Conservation (phyloP, 352 stramenopile genomes). For the Aphanomyces invadans region DNA sequence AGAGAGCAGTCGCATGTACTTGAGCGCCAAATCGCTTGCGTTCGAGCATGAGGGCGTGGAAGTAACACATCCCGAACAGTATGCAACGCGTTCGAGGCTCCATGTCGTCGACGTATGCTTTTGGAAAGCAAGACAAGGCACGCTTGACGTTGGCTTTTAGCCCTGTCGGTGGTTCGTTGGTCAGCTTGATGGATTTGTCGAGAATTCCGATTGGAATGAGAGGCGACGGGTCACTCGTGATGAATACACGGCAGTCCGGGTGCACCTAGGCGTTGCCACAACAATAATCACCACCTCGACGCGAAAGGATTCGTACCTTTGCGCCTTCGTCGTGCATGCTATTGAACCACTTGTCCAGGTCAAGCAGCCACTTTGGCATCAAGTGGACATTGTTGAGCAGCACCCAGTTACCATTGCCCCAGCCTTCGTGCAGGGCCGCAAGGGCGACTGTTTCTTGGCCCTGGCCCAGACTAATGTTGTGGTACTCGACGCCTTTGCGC, state of each 20-base stretch:
- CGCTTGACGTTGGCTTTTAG: conserved; percentile 87
- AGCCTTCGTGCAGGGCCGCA: conserved; percentile 71
- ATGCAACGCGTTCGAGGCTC: conserved; percentile 80
- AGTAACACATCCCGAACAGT: conserved; percentile 88
- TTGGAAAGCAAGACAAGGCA: conserved; percentile 68
- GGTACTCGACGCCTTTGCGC: conserved; percentile 93
- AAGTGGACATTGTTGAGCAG: conserved; percentile 94
- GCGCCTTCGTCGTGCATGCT: conserved; percentile 35
- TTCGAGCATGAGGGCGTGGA: conserved; percentile 89
- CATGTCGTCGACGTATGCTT: conserved; percentile 71
- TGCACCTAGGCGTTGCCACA: conserved; percentile 31
- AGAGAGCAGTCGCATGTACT: no score
- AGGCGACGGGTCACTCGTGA: conserved; percentile 81
- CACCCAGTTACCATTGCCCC: conserved; percentile 91
- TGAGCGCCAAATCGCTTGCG: conserved; percentile 87
- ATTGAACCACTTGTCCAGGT: conserved; percentile 88
- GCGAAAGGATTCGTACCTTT: background rate
- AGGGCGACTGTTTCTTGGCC: conserved; percentile 90
- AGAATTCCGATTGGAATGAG: conserved; percentile 85
- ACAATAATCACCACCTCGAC: conserved; percentile 30
- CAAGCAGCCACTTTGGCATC: conserved; percentile 90
- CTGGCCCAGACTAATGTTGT: conserved; percentile 93
- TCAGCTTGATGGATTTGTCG: conserved; percentile 86
- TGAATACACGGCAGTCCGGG: conserved; percentile 79
- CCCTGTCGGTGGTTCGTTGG: conserved; percentile 77